Percentiles rank a stretch among this genome's conserved stretches.
Evolutionary conservation across 1,284 basidiomycete species (phyloP).

Genomic region (Microstroma glucosiphilum): DNA sequence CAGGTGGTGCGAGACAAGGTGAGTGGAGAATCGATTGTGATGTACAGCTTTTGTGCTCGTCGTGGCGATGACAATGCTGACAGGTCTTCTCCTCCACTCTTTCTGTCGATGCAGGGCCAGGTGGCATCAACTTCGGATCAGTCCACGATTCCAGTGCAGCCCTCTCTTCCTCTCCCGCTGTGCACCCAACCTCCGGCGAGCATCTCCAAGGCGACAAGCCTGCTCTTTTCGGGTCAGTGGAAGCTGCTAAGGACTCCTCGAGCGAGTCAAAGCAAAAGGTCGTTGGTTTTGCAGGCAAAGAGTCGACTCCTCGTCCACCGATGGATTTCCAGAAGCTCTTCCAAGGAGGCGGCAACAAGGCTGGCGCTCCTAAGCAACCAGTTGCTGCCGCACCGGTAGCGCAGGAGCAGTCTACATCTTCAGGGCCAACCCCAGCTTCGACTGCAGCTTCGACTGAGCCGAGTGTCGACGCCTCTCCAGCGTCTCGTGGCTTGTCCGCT

Average conservation of each 20-base stretch:
- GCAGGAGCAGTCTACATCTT: neutral
- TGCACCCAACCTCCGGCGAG: conserved; percentile 44
- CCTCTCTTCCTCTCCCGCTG: conserved; percentile 52
- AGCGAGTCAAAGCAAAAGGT: conserved; percentile 40
- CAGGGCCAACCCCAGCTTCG: conserved; percentile 8
- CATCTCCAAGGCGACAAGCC: conserved; percentile 46
- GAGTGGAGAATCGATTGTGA: conserved; percentile 8
- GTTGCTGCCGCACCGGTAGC: neutral
- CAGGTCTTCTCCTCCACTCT: conserved; percentile 14
- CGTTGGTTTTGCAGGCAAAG: conserved; percentile 34
- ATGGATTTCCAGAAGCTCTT: conserved; percentile 51
- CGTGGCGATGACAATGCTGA: conserved; percentile 17
- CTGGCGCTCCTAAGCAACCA: conserved; percentile 1
- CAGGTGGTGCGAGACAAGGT: conserved; percentile 19
- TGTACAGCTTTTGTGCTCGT: conserved; percentile 5
- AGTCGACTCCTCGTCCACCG: conserved; percentile 56
- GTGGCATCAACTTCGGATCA: conserved; percentile 52
- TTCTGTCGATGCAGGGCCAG: neutral
- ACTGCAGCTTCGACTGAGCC: conserved; percentile 9
- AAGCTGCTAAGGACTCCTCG: conserved; percentile 26
- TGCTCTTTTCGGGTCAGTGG: conserved; percentile 50
- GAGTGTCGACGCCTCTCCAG: conserved; percentile 6
- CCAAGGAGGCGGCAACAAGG: conserved; percentile 29
- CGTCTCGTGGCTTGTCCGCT: neutral
- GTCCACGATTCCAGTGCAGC: conserved; percentile 51